Conservation (phyloP, 2,329 filamentous ascomycete species). For the Dactylellina drechsleri region DNA sequence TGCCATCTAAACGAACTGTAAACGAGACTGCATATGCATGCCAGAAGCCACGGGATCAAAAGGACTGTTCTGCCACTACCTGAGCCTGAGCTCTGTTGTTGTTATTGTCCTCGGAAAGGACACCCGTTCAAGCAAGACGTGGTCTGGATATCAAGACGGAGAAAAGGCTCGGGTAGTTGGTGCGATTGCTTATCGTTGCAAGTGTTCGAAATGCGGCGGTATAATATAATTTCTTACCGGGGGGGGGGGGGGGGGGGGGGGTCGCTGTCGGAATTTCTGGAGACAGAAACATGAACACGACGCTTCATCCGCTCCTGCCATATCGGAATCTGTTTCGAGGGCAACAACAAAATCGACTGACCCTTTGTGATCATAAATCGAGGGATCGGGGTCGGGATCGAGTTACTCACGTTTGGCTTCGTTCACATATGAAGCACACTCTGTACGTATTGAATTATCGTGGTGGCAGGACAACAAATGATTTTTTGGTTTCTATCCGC, state of each 20-base stretch:
- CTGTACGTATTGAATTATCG: too few species aligned
- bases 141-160: slow-evolving; percentile 23
- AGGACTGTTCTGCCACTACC: background rate
- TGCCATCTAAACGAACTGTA: slow-evolving; percentile 33
- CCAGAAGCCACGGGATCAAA: slow-evolving; percentile 36
- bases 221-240: slow-evolving; percentile 7
- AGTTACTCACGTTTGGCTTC: too few species aligned
- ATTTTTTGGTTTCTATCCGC: slow-evolving; percentile 5
- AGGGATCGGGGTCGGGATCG: too few species aligned
- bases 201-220: slow-evolving; percentile 17
- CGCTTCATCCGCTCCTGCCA: background rate
- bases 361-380: too few species aligned
- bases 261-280: background rate
- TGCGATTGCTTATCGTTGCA: slow-evolving; percentile 20
- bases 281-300: background rate
- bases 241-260: too few species aligned
- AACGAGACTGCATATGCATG: slow-evolving; percentile 44
- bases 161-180: slow-evolving; percentile 13
- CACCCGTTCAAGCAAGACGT: background rate
- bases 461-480: slow-evolving; percentile 10
- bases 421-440: too few species aligned
- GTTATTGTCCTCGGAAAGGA: background rate
- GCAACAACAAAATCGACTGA: background rate
- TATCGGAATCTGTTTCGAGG: slow-evolving; percentile 17
- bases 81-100: slow-evolving; percentile 15